Conservation (phyloP, 2,329 filamentous ascomycete species). For the Fusarium papillatum region DNA sequence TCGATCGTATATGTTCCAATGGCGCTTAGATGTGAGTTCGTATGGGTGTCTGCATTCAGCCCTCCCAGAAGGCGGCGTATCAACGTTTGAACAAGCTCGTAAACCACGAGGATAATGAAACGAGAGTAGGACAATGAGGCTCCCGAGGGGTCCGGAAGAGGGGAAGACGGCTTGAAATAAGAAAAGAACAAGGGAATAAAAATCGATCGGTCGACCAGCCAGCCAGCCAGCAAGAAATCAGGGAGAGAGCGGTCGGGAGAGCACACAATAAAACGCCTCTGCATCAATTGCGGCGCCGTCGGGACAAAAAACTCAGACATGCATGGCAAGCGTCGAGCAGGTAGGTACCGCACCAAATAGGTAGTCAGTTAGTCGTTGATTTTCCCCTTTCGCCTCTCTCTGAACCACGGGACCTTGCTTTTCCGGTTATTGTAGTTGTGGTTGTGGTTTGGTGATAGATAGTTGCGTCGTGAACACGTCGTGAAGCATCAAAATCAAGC, state of each 20-base stretch:
- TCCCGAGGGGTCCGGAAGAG: neutral
- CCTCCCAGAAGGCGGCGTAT: neutral
- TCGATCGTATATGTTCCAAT: slow-evolving; percentile 6
- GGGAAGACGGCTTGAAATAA: slow-evolving; percentile 16
- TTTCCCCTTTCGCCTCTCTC: neutral
- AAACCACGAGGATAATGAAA: slow-evolving; percentile 6
- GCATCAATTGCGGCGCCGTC: slow-evolving; percentile 19
- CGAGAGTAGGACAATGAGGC: slow-evolving; percentile 29
- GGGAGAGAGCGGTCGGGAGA: slow-evolving; percentile 17
- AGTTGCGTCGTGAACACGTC: neutral
- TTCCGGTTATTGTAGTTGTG: neutral
- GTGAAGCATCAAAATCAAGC: slow-evolving; percentile 8
- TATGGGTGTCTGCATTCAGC: slow-evolving; percentile 3
- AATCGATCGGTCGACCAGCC: neutral
- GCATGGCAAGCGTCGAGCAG: slow-evolving; percentile 13
- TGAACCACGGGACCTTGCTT: neutral
- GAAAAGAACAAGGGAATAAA: slow-evolving; percentile 2
- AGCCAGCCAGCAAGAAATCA: slow-evolving; percentile 1
- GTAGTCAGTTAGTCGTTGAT: neutral
- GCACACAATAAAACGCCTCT: slow-evolving; percentile 28
- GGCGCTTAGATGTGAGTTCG: neutral
- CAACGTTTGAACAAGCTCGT: neutral
- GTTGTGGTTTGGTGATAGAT: neutral
- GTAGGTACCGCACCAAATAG: neutral
- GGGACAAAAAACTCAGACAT: slow-evolving; percentile 25